Evolutionary conservation across 2,329 filamentous ascomycete genomes (phyloP), one percentile per base, ranked within the genome.

Genomic region (Neurospora sp.): DNA sequence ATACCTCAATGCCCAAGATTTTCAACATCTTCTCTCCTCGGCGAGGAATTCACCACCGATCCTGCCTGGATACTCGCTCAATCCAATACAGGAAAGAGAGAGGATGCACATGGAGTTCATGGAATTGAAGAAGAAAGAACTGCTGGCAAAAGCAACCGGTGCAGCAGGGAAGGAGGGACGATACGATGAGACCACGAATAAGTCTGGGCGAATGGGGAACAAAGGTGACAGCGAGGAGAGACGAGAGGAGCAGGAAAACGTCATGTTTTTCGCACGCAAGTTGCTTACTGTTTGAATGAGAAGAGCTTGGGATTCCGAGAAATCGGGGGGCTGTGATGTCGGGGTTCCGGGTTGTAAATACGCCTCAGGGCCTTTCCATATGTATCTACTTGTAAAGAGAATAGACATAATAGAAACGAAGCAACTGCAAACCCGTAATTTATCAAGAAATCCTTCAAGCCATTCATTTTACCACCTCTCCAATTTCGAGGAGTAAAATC

Each of bases 21-120:
- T 84, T 71, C 80, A 83, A 73, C 83, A 82, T 76, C 74, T 84
- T 38, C 76, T 84, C n/a, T 69, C 73, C 13, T 81, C 82, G 3
- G 79, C 80, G 19, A 79, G 79, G 67, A 71, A 75, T 15, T 77
- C 79, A 3, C 75, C 79, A 13, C 79, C 81, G 7, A 74, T 71
- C 11, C 36, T 76, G 8, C 73, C 76, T 23, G 81, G 78, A 40
- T 80, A 81, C 70, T 71, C 79, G 1, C 76, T 81, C 71, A 82
- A 81, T 69, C 82, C 84, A n/a, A 77, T 84, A 11, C 81, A 84
- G 73, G 82, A 85, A 72, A 79, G 81, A 39, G 84, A 85, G 73
- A 81, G 80, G 6, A 81, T 84, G 80, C 82, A 83, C 71, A 81
- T 81, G 72, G 80, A 83, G 73, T 78, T 79, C 23, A 78, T 81